These are phyloP conservation scores for Clavariopsis aquatica DNA, from an alignment of 495 filamentous ascomycete species.

Conservation along the genomic window DNA sequence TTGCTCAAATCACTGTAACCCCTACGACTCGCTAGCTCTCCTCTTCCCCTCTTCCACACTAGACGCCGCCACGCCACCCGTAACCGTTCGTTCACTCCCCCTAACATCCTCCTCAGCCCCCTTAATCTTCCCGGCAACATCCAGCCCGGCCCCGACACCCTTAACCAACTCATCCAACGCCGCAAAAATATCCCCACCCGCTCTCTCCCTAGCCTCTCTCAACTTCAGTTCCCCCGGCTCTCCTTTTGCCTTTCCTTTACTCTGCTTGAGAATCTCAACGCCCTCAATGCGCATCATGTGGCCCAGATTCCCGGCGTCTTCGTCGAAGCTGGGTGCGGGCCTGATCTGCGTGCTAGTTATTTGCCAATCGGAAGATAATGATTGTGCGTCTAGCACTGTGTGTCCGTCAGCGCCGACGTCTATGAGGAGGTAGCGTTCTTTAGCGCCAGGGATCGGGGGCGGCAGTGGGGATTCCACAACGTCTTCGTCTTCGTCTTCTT, in stretches of 20 bases:
- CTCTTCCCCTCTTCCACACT: slow-evolving; percentile 20
- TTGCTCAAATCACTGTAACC: no score
- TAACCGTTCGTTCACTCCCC: slow-evolving; percentile 16
- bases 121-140: slow-evolving; percentile 36
- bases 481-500: slow-evolving; percentile 5
- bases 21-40: slow-evolving; percentile 14
- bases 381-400: slow-evolving; percentile 39
- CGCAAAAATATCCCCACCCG: slow-evolving; percentile 33
- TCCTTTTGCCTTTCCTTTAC: slow-evolving; percentile 25
- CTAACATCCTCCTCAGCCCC: slow-evolving; percentile 20
- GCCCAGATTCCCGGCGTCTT: slow-evolving; percentile 28
- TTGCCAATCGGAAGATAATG: slow-evolving; percentile 44
- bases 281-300: slow-evolving; percentile 44
- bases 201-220: slow-evolving; percentile 29
- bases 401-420: slow-evolving; percentile 45
- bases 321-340: slow-evolving; percentile 42
- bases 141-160: slow-evolving; percentile 32
- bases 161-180: slow-evolving; percentile 32
- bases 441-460: slow-evolving; percentile 29
- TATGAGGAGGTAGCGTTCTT: slow-evolving; percentile 44
- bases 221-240: slow-evolving; percentile 27
- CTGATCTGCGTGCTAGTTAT: slow-evolving; percentile 35
- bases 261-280: slow-evolving; percentile 25
- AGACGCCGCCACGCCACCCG: neutral
- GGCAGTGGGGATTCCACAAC: slow-evolving; percentile 34